These are phyloP conservation scores for Populus tremula DNA, from an alignment of 345 rosid species.

Conservation along the genomic window DNA sequence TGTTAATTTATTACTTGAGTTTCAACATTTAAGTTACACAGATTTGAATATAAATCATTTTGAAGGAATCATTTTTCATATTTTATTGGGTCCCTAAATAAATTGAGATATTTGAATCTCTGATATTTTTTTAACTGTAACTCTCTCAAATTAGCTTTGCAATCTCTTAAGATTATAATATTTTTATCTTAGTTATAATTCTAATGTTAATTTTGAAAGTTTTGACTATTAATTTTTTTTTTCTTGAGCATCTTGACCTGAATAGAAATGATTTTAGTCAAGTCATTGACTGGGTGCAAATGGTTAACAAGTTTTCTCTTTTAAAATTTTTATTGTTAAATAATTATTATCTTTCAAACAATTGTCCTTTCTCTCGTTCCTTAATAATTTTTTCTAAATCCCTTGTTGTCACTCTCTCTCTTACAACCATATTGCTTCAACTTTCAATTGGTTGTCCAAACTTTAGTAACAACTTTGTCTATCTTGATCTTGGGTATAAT, in stretches of 20 bases:
- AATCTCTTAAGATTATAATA: conserved; percentile 37
- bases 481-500: background rate
- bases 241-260: conserved; percentile 3
- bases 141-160: conserved; percentile 31
- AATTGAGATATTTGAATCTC: conserved; percentile 34
- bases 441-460: conserved; percentile 10
- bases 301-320: conserved; percentile 6
- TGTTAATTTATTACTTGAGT: conserved; percentile 27
- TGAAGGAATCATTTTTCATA: conserved; percentile 2
- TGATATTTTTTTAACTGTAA: conserved; percentile 19
- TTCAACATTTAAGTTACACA: conserved; percentile 34
- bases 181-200: conserved; percentile 27
- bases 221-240: conserved; percentile 20
- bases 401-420: background rate
- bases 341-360: background rate
- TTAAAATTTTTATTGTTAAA: background rate
- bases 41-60: conserved; percentile 41
- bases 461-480: conserved; percentile 9
- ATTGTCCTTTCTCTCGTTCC: background rate
- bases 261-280: background rate
- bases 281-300: conserved; percentile 14
- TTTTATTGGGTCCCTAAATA: conserved; percentile 25
- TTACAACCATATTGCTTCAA: background rate
- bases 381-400: conserved; percentile 2
- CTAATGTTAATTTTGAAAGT: background rate